phyloP scores from a whole-genome alignment of 108 stramenopile species.

The Cyclotella choctawhatcheeana region DNA sequence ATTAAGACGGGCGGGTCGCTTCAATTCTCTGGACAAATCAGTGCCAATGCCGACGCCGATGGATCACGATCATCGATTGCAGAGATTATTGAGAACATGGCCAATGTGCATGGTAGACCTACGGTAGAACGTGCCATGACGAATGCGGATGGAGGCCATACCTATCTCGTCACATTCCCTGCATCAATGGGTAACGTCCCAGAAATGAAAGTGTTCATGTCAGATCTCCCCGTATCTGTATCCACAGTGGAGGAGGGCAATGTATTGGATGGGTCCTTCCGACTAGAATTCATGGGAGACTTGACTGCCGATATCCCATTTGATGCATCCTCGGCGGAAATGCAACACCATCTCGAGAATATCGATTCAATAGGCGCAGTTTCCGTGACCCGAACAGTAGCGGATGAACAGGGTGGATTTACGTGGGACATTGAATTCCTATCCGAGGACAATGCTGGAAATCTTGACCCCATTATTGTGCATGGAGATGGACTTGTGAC shows the following conservation, averaged over 20 bases:
- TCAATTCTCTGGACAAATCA: constrained; percentile 70
- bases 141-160: constrained; percentile 63
- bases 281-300: constrained; percentile 69
- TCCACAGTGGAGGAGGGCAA: constrained; percentile 73
- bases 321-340: constrained; percentile 64
- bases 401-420: constrained; percentile 61
- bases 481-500: constrained; percentile 54
- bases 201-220: constrained; percentile 57
- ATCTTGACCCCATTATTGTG: constrained; percentile 47
- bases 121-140: constrained; percentile 42
- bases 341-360: constrained; percentile 55
- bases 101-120: constrained; percentile 54
- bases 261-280: constrained; percentile 67
- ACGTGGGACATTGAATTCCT: constrained; percentile 66
- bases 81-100: constrained; percentile 67
- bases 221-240: constrained; percentile 61
- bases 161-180: constrained; percentile 74
- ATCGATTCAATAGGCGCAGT: constrained; percentile 67
- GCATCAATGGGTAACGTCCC: constrained; percentile 76
- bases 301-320: constrained; percentile 64
- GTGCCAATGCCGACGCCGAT: constrained; percentile 53
- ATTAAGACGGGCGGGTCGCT: constrained; percentile 53
- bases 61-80: constrained; percentile 49
- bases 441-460: constrained; percentile 68
- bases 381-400: constrained; percentile 53